Conservation (phyloP, 2,329 filamentous ascomycete species). For the Colletotrichum tofieldiae region DNA sequence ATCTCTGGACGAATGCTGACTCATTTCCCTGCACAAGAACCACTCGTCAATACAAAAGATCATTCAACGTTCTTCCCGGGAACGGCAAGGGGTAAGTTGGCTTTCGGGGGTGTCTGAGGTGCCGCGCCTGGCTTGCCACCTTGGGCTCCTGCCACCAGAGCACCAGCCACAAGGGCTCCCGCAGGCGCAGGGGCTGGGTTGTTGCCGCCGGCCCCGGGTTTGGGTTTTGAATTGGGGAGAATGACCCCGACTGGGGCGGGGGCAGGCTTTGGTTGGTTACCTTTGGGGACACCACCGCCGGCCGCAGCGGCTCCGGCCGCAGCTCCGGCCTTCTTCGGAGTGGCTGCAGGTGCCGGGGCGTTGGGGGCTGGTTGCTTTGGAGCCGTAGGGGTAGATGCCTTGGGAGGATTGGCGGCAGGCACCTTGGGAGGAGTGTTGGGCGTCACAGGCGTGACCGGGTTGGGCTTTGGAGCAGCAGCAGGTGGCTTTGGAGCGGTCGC, state of each 20-base stretch:
- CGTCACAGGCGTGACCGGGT: not conserved
- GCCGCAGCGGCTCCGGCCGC: constrained; percentile 21
- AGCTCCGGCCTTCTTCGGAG: constrained; percentile 25
- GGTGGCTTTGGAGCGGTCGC: not conserved
- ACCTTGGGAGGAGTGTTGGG: not conserved
- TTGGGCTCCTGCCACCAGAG: constrained; percentile 17
- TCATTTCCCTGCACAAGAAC: constrained; percentile 31
- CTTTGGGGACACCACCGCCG: constrained; percentile 14
- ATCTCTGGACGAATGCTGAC: constrained; percentile 9
- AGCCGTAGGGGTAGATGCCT: no score
- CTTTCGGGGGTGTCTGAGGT: not conserved
- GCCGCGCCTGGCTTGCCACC: not conserved
- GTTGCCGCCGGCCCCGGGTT: not conserved
- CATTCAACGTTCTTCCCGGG: constrained; percentile 19
- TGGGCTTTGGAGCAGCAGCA: not conserved
- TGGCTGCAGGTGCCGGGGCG: not conserved
- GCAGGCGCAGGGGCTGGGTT: constrained; percentile 16
- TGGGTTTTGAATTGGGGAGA: constrained; percentile 2
- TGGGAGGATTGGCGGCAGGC: not conserved
- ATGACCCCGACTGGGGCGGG: constrained; percentile 13
- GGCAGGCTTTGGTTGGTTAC: constrained; percentile 31
- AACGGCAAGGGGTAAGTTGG: constrained; percentile 24
- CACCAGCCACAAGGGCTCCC: constrained; percentile 32
- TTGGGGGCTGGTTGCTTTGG: no score
- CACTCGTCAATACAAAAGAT: constrained; percentile 34